Base-by-base conservation (phyloP, 495 filamentous ascomycete genomes). In the Xylaria intraflava region DNA sequence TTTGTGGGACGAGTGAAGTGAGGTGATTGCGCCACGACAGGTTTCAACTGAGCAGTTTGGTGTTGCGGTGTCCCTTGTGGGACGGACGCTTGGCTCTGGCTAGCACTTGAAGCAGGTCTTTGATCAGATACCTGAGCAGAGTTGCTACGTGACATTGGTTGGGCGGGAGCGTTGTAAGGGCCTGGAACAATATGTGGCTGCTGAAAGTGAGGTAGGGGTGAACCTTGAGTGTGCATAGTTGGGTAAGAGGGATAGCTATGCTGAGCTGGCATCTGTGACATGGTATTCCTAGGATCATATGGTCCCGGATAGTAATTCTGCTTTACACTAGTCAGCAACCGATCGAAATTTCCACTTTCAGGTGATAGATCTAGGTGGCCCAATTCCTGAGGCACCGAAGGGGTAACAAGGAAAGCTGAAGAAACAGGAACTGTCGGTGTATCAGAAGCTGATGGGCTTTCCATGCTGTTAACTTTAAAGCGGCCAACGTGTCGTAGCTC, bases 111-210 rank as follows among this genome's bases (percentile, higher is more conserved):
- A 14, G 79, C 74, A 9, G 90, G 89, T 49, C 89, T 83, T 58
- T 93, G 85, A 51, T 76, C 76, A 23, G 70, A 65, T 33, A 91
- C 73, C 65, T 93, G 86, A 6, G 90, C 95, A 3, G 88, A 81
- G 44, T 82, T 86, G 61, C 82, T 86, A 59, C 91, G 86, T 7
- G 90, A 92, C 82, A 95, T 88, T 9, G 84, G 73, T 19, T 82
- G 78, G 14, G 81, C 73, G 59, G 74, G 72, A 60, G 74, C 65
- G 54, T 72, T 73, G 58, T 84, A 83, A 23, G 73, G 71, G 57
- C 71, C 59, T 41, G 74, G 69, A 49, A 62, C 60, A 61, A 77
- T 85, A 62, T 77, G 55, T 17, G 51, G 44, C 53, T 75, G 68
- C 59, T 78, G 73, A 70, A 73, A 73, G 52, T 73, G 22, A 46